Conservation (phyloP, 352 stramenopile species). For the Peronosclerospora sorghi region DNA sequence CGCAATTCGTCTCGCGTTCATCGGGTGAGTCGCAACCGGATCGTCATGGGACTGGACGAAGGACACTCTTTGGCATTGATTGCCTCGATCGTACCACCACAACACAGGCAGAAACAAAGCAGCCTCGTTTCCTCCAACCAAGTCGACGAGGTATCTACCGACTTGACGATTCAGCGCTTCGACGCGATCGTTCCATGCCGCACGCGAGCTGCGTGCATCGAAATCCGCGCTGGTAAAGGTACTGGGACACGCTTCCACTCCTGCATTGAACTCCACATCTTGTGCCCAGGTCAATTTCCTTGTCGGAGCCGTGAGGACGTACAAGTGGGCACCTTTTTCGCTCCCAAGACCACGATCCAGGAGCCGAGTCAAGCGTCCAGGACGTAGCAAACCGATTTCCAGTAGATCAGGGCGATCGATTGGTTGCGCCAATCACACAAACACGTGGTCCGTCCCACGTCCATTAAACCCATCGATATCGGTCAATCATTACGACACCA, state of each 20-base stretch:
- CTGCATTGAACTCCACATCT: conserved; percentile 45
- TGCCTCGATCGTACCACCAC: conserved; percentile 22
- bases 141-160: conserved; percentile 17
- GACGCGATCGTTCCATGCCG: conserved; percentile 72
- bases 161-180: conserved; percentile 49
- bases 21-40: conserved; percentile 52
- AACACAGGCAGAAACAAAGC: conserved; percentile 7
- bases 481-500: conserved; percentile 92
- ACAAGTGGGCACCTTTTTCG: conserved; percentile 56
- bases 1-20: conserved; percentile 48
- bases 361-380: conserved; percentile 82
- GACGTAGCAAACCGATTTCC: conserved; percentile 90
- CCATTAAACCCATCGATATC: conserved; percentile 87
- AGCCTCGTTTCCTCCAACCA: background rate
- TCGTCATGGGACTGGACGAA: conserved; percentile 59
- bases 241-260: conserved; percentile 47
- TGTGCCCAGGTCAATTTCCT: conserved; percentile 62
- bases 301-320: conserved; percentile 76
- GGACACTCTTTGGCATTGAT: conserved; percentile 74
- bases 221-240: conserved; percentile 81
- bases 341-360: conserved; percentile 77
- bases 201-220: conserved; percentile 71
- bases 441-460: conserved; percentile 76
- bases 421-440: conserved; percentile 95
- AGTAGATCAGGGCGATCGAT: conserved; percentile 94